Conservation (phyloP, 352 stramenopile species). For the Globisporangium echinulatum region DNA sequence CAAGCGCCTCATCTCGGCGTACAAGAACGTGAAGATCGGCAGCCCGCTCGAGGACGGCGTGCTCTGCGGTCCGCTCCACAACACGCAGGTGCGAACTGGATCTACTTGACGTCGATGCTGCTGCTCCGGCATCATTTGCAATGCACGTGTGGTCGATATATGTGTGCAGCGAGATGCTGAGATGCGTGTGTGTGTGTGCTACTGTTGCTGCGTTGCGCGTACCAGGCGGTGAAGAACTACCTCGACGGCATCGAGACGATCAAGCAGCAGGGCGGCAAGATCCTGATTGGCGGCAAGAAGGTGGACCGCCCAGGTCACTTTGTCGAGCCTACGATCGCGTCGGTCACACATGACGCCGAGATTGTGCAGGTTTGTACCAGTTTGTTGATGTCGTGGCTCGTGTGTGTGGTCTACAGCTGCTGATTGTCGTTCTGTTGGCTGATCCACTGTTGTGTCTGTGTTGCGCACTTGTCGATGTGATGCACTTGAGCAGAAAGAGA, state of each 20-base stretch:
- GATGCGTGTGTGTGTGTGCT: not conserved
- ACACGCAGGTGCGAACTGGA: conserved; percentile 25
- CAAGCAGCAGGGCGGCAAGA: conserved; percentile 84
- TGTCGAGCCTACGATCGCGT: conserved; percentile 89
- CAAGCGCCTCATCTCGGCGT: conserved; percentile 72
- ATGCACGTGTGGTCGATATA: not conserved
- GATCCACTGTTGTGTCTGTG: too few species aligned
- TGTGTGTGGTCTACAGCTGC: not conserved
- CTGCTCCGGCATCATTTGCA: not conserved
- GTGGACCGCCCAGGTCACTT: conserved; percentile 82
- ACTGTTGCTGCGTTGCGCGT: not conserved
- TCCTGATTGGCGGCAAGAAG: conserved; percentile 82
- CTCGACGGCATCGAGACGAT: conserved; percentile 78
- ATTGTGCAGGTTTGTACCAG: conserved; percentile 51
- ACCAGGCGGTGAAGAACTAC: conserved; percentile 83
- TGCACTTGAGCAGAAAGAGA: conserved; percentile 51
- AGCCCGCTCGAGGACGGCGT: conserved; percentile 81
- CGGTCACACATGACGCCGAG: conserved; percentile 67
- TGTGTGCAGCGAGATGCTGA: not conserved
- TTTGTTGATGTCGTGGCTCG: not conserved
- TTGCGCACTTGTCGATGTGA: too few species aligned
- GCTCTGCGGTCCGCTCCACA: conserved; percentile 76
- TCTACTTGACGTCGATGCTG: not conserved
- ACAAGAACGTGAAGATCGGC: conserved; percentile 87
- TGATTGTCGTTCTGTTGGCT: too few species aligned